Base-by-base conservation (phyloP, 441 rosid species). In the Jatropha multifida region DNA sequence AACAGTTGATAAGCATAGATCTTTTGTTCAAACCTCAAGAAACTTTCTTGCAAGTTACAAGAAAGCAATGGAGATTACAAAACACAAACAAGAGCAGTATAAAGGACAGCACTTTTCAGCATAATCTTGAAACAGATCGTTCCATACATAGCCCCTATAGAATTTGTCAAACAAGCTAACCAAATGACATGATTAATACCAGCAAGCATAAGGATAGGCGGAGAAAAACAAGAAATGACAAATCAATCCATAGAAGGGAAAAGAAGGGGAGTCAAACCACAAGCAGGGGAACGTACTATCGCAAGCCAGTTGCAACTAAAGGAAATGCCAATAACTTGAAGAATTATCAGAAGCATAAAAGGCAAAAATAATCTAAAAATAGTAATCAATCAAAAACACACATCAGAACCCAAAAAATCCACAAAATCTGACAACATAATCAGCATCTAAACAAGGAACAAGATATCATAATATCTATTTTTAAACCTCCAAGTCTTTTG, bases 301-400 rank as follows among this genome's bases (percentile, higher is more conserved):
- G 3, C 27, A 44, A 56, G 10, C 55, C 2, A 18, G 0, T 32
- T 32, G 69, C 60, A 14, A 27, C 67, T 48, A 38, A 42, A 56
- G 3, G 32, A 32, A 38, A 77, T 51, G 37, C 40, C 7, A 56
- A 10, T 58, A 20, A n/a, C 27, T 58, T 15, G 58, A 56, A 72
- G 4, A 73, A 62, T 32, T 64, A 44, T 18, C 59, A 76, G 46
- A 76, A 27, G 8, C 27, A 49, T 11, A 41, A 77, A 71, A 27
- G 14, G 14, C 38, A 52, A 40, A 72, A 69, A 66, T 55, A 69
- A 44, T 42, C 32, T 27, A 32, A 1, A 32, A 32, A 32, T 32
- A 32, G 32, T 1, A 32, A 32, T 32, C 62, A 44, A 59, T 49
- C 62, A n/a, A 42, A 72, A 73, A 71, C 64, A 71, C 72, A 75